phyloP scores from a whole-genome alignment of 2,329 filamentous ascomycete species.

The Colletotrichum godetiae region DNA sequence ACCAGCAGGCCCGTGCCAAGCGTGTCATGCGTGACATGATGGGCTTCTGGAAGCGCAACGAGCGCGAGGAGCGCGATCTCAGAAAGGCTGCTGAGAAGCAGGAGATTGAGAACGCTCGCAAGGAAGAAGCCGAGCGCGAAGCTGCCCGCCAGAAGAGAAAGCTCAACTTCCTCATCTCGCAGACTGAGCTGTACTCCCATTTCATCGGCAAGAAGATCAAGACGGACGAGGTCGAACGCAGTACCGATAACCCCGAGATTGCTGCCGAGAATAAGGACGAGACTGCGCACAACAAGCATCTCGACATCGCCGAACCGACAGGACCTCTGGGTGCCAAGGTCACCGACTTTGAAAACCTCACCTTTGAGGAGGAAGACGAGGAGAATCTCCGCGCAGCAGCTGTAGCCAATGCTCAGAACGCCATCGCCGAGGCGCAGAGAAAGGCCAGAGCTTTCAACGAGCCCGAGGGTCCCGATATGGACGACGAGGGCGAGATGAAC shows the following conservation, averaged over 20 bases:
- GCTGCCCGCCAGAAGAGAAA: slow-evolving; percentile 97
- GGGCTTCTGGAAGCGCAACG: slow-evolving; percentile 99
- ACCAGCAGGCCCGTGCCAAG: slow-evolving; percentile 95
- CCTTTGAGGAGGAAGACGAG: slow-evolving; percentile 97
- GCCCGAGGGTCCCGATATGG: slow-evolving; percentile 72
- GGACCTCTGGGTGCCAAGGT: slow-evolving; percentile 75
- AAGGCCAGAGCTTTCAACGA: slow-evolving; percentile 93
- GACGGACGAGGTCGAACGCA: slow-evolving; percentile 92
- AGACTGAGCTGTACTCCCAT: slow-evolving; percentile 98
- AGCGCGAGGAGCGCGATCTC: slow-evolving; percentile 94
- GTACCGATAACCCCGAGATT: slow-evolving; percentile 84
- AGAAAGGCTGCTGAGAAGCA: slow-evolving; percentile 95
- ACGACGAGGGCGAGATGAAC: slow-evolving; percentile 98
- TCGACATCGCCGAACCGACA: slow-evolving; percentile 64
- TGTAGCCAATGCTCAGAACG: slow-evolving; percentile 95
- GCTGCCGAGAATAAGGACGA: slow-evolving; percentile 63
- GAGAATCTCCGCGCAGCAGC: slow-evolving; percentile 83
- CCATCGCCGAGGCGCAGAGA: slow-evolving; percentile 92
- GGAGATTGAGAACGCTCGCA: slow-evolving; percentile 95
- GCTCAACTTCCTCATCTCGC: slow-evolving; percentile 98
- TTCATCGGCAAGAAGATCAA: slow-evolving; percentile 99
- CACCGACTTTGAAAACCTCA: slow-evolving; percentile 92
- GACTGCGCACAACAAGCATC: slow-evolving; percentile 50
- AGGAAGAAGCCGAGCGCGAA: slow-evolving; percentile 96
- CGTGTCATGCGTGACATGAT: slow-evolving; percentile 99